Percentiles rank a stretch among this genome's conserved stretches.
These are phyloP conservation scores for Firmiana major DNA, from an alignment of 345 rosid genomes.

Conservation along the genomic window DNA sequence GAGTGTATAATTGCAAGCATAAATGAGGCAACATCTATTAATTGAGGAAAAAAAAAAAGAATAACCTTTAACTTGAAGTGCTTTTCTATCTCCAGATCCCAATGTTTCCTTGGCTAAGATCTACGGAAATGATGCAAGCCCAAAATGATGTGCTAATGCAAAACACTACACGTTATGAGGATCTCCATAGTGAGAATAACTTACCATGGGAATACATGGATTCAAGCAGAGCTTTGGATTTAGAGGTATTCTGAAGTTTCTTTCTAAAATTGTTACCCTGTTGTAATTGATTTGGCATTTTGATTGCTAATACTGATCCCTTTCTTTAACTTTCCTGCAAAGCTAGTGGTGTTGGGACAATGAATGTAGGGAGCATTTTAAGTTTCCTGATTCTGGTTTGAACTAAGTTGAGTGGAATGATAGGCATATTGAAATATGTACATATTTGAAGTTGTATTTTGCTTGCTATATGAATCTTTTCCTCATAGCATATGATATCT, in stretches of 20 bases:
- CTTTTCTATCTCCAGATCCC: not conserved
- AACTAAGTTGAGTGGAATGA: not conserved
- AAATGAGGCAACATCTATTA: not conserved
- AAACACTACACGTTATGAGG: not conserved
- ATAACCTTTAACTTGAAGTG: not conserved
- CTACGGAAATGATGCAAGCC: slow-evolving; percentile 7
- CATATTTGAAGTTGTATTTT: not conserved
- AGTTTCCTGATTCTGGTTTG: not conserved
- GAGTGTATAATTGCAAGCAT: not conserved
- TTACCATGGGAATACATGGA: not conserved
- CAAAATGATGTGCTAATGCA: not conserved
- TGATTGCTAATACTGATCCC: not conserved
- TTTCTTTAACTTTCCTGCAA: not conserved
- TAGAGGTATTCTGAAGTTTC: not conserved
- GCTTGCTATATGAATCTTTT: not conserved
- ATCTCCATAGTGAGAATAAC: not conserved
- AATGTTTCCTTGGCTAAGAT: slow-evolving; percentile 10
- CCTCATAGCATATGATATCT: not conserved
- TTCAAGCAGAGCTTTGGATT: not conserved
- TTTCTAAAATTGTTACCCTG: not conserved
- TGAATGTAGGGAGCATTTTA: not conserved
- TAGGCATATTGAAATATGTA: not conserved
- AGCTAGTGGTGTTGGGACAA: not conserved
- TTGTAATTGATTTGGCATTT: too few species aligned
- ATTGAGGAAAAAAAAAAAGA: not conserved